phyloP scores from a whole-genome alignment of 208 protist genomes.

The Phytomonas serpens region DNA sequence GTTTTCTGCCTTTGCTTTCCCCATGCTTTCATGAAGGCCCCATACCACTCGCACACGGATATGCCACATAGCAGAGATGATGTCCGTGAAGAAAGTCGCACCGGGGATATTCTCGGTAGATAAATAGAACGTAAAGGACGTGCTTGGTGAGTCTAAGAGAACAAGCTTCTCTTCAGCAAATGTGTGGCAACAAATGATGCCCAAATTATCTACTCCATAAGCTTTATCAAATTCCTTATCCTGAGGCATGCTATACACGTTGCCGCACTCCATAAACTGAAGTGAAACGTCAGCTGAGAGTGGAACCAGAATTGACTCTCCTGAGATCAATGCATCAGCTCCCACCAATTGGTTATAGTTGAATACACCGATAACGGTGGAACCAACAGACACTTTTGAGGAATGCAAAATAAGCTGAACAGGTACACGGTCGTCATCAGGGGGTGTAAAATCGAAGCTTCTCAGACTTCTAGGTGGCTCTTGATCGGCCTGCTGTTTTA shows the following conservation, averaged over 20 bases:
- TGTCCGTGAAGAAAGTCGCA: constrained; percentile 7
- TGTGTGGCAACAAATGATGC: constrained; percentile 16
- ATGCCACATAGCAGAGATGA: constrained; percentile 23
- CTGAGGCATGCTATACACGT: constrained; percentile 7
- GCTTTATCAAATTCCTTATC: constrained; percentile 11
- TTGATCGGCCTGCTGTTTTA: background rate
- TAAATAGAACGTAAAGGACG: constrained; percentile 16
- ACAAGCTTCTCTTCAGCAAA: constrained; percentile 17
- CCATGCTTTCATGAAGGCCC: background rate
- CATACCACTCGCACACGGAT: constrained; percentile 18
- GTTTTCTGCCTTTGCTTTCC: background rate
- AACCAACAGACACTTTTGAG: background rate
- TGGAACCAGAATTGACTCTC: background rate
- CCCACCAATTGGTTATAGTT: background rate
- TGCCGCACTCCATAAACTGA: constrained; percentile 26
- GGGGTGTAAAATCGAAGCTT: background rate
- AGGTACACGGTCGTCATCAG: background rate
- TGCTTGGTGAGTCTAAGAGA: constrained; percentile 15
- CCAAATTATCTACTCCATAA: constrained; percentile 13
- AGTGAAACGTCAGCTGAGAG: constrained; percentile 7
- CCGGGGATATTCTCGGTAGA: background rate
- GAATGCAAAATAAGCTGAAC: constrained; percentile 1
- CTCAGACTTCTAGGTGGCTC: background rate
- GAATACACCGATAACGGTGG: background rate
- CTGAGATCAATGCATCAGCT: background rate